Evolutionary conservation across 768 basidiomycete species (phyloP).

Genomic region (Clitopilus hobsonii): DNA sequence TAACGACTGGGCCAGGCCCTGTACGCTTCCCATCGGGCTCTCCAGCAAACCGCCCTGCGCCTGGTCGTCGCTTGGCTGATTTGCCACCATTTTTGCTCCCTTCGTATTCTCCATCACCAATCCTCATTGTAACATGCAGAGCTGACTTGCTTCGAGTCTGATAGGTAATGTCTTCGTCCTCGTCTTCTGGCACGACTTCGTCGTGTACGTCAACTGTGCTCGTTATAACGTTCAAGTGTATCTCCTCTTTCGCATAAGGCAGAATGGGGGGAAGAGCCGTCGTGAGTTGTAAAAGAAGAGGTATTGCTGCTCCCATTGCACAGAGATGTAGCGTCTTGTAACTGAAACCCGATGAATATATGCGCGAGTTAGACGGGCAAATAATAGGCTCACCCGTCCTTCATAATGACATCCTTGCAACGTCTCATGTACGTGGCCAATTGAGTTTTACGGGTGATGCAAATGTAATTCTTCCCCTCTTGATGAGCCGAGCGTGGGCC

Average conservation of each 20-base stretch:
- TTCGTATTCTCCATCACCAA: constrained; percentile 59
- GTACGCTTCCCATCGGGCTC: constrained; percentile 1
- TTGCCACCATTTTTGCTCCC: constrained; percentile 1
- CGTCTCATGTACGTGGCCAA: constrained; percentile 71
- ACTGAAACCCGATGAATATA: constrained; percentile 25
- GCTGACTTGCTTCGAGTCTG: constrained; percentile 70
- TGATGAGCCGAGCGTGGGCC: constrained; percentile 75
- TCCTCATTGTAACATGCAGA: constrained; percentile 52
- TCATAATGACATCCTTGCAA: constrained; percentile 67
- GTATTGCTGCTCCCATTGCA: constrained; percentile 90
- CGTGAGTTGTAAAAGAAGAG: constrained; percentile 65
- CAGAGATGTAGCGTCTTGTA: constrained; percentile 70
- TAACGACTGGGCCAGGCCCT: constrained; percentile 20
- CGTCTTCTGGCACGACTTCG: constrained; percentile 72
- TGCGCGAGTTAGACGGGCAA: background rate
- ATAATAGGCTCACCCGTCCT: constrained; percentile 54
- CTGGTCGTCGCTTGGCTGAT: background rate
- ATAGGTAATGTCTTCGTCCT: constrained; percentile 64
- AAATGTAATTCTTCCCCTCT: constrained; percentile 80
- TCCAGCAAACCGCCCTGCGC: constrained; percentile 4
- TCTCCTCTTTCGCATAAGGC: constrained; percentile 60
- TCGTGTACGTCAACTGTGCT: constrained; percentile 74
- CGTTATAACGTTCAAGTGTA: constrained; percentile 58
- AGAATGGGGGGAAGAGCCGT: constrained; percentile 70
- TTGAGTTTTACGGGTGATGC: constrained; percentile 71